Evolutionary conservation across 305 asterid species (phyloP).

Genomic region (Andrographis paniculata): DNA sequence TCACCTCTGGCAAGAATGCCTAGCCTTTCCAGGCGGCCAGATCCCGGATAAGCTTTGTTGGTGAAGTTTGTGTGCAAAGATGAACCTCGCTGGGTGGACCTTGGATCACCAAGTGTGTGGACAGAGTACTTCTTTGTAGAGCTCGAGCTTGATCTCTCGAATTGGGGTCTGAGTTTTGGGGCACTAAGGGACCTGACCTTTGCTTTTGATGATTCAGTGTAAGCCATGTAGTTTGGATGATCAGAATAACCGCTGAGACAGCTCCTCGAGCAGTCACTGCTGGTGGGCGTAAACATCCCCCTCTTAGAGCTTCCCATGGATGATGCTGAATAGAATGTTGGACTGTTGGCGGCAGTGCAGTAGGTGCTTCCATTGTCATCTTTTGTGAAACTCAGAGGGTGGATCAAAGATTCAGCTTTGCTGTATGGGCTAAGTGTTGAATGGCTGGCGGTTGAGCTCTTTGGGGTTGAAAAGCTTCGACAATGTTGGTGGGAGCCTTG

Average conservation of each 20-base stretch:
- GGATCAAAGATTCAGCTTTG: slow-evolving; percentile 50
- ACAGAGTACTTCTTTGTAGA: slow-evolving; percentile 49
- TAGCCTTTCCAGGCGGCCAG: slow-evolving; percentile 71
- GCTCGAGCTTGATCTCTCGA: slow-evolving; percentile 53
- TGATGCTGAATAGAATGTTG: slow-evolving; percentile 41
- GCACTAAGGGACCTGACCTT: slow-evolving; percentile 79
- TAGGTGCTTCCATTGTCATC: slow-evolving; percentile 35
- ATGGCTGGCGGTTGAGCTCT: slow-evolving; percentile 40
- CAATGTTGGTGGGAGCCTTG: slow-evolving; percentile 41
- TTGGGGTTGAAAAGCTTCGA: slow-evolving; percentile 51
- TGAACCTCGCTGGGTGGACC: slow-evolving; percentile 29
- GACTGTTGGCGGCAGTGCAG: slow-evolving; percentile 57
- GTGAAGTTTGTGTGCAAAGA: slow-evolving; percentile 31
- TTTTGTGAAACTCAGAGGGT: slow-evolving; percentile 24
- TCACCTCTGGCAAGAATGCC: slow-evolving; percentile 59
- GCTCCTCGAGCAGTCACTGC: slow-evolving; percentile 62
- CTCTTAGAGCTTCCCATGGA: slow-evolving; percentile 34
- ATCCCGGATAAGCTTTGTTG: slow-evolving; percentile 62
- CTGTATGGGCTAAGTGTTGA: slow-evolving; percentile 14
- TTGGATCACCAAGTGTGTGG: slow-evolving; percentile 36
- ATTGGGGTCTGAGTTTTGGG: slow-evolving; percentile 64
- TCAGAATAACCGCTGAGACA: slow-evolving; percentile 52
- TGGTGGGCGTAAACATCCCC: slow-evolving; percentile 59
- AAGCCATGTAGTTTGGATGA: slow-evolving; percentile 72
- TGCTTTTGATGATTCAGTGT: slow-evolving; percentile 73